phyloP scores from a whole-genome alignment of 768 basidiomycete species.

The Cystobasidium ongulense region DNA sequence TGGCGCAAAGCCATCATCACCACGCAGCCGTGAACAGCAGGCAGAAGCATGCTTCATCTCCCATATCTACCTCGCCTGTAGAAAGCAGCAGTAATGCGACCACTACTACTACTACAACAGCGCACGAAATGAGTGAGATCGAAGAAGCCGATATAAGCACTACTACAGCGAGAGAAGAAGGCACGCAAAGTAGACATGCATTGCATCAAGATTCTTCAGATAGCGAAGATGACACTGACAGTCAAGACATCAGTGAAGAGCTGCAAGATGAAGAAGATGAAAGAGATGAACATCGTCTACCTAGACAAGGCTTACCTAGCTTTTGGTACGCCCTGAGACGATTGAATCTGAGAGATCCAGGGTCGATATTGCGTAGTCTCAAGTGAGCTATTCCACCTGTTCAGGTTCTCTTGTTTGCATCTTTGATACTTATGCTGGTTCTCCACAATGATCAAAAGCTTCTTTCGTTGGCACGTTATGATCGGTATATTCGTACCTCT shows the following conservation, averaged over 20 bases:
- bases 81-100: not conserved
- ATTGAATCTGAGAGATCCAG: not conserved
- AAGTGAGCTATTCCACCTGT: not conserved
- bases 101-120: not conserved
- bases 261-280: not conserved
- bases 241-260: not conserved
- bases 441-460: not conserved
- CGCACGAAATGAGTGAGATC: no score
- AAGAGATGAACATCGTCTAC: not conserved
- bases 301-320: not conserved
- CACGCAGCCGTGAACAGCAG: no score
- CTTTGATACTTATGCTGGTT: not conserved
- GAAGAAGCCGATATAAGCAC: no score
- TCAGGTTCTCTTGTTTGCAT: not conserved
- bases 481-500: not conserved
- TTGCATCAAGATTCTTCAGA: no score
- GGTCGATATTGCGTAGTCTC: not conserved
- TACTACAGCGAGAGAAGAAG: no score
- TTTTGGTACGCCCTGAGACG: not conserved
- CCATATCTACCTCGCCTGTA: not conserved
- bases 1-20: no score
- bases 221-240: not conserved
- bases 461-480: constrained; percentile 26
- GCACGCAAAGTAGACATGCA: no score
- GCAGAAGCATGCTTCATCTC: no score